phyloP scores from a whole-genome alignment of 768 basidiomycete species.

The Russula olivacea region DNA sequence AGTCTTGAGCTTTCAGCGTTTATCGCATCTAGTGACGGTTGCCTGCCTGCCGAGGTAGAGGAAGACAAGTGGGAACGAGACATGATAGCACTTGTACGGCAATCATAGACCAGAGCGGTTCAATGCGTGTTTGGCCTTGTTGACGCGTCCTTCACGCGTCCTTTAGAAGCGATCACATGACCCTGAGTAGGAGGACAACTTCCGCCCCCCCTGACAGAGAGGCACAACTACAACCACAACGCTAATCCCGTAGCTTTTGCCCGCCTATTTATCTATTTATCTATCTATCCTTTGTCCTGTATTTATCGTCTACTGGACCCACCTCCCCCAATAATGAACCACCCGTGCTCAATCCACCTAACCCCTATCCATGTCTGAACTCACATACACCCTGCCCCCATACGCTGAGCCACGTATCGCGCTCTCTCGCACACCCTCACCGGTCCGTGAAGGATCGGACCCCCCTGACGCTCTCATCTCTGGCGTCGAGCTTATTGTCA shows the following conservation, averaged over 20 bases:
- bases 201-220: too few species aligned
- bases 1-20: conserved; percentile 12
- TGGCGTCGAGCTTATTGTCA: not conserved
- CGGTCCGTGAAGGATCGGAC: not conserved
- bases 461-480: not conserved
- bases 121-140: conserved; percentile 18
- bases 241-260: too few species aligned
- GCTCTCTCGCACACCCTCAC: too few species aligned
- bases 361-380: not conserved
- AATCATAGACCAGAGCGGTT: not conserved
- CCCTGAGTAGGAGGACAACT: too few species aligned
- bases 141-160: conserved; percentile 23
- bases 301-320: too few species aligned
- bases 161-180: conserved; percentile 9
- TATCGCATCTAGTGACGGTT: conserved; percentile 5
- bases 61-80: conserved; percentile 13
- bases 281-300: too few species aligned
- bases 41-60: conserved; percentile 4
- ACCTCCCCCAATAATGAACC: too few species aligned
- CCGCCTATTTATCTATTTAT: too few species aligned
- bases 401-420: not conserved
- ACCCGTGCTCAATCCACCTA: too few species aligned
- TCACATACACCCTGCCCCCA: not conserved
- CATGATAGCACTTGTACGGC: conserved; percentile 6
- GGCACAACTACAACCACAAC: too few species aligned